Percentiles rank a stretch among this genome's conserved stretches.
These are phyloP conservation scores for Paecilomyces niveus DNA, from an alignment of 2,329 filamentous ascomycete genomes.

Conservation along the genomic window DNA sequence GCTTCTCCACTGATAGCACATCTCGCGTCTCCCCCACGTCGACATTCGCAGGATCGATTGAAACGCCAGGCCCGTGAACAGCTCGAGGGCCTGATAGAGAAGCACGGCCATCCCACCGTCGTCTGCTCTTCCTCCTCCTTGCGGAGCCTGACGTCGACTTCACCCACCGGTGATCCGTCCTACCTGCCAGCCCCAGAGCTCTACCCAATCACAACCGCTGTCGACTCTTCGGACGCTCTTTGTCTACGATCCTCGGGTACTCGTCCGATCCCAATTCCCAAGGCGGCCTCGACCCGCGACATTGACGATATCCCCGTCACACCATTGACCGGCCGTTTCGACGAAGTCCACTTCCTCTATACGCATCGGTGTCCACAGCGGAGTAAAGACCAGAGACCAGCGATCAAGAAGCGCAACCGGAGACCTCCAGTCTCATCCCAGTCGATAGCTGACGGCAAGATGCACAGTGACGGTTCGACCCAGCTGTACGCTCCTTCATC, in stretches of 20 bases:
- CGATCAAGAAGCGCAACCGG: conserved; percentile 9
- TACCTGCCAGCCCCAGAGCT: conserved; percentile 14
- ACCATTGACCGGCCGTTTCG: conserved; percentile 31
- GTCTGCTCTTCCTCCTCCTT: conserved; percentile 30
- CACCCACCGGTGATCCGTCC: conserved; percentile 26
- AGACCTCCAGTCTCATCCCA: conserved; percentile 5
- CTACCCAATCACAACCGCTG: neutral
- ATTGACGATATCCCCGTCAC: conserved; percentile 29
- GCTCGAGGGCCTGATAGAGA: conserved; percentile 29
- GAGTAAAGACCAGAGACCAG: conserved; percentile 7
- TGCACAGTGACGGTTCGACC: neutral
- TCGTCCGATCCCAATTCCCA: conserved; percentile 29
- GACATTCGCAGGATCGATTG: conserved; percentile 19
- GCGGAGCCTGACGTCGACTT: conserved; percentile 29
- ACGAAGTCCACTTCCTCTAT: conserved; percentile 28
- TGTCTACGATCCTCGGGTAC: conserved; percentile 20
- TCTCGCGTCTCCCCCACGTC: conserved; percentile 14
- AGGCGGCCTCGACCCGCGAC: conserved; percentile 15
- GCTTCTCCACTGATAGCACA: conserved; percentile 14
- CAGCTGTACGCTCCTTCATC: conserved; percentile 4
- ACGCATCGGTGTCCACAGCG: conserved; percentile 15
- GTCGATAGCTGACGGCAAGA: neutral
- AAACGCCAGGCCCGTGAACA: conserved; percentile 21
- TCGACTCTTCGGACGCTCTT: conserved; percentile 18
- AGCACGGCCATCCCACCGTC: conserved; percentile 32